Base-by-base conservation (phyloP, 257 asterid genomes). In the Vinca minor region DNA sequence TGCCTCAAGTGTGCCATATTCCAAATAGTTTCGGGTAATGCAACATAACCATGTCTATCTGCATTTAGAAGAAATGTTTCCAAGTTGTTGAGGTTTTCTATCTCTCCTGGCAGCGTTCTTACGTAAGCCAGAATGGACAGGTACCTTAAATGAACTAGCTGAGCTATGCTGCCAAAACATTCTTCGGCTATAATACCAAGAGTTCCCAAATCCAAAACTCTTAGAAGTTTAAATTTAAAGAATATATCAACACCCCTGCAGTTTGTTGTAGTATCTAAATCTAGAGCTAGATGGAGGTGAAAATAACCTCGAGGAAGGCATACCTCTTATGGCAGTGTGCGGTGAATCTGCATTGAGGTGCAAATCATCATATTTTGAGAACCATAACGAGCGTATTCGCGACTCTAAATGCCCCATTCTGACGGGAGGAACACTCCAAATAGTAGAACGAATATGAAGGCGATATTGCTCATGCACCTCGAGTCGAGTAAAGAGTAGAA, bases 181-280 rank as follows among this genome's bases (percentile, higher is more conserved):
- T 56, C 48, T 38, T 8, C 64, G 17, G 25, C 63, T 28, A 55
- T 14, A 66, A 28, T 23, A 26, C 2, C 21, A 29, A 41, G n/a
- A 35, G 46, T 56, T 28, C 13, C 25, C 10, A 67, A 42, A 41
- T 67, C 32, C 38, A 67, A 29, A 35, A 56, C 48, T 67, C 11
- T 26, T 26, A 56, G 44, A 54, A 53, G 28, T 29, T 29, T 42
- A 8, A 66, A 41, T 18, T 18, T 5, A 4, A 12, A 3, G 4
- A 20, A 34, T 13, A 64, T 21, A 3, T 38, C 42, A 81, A 83
- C 26, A 73, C 65, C 15, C 42, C 6, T n/a, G 3, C 6, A 34
- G 6, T 3, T 34, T 2, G 3, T 70, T 0, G 79, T 74, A 15
- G 79, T 70, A 6, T 41, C 63, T 20, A 49, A 39, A 11, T 13